These are phyloP conservation scores for Xanthoconium separans DNA, from an alignment of 1,284 basidiomycete species.

Conservation along the genomic window DNA sequence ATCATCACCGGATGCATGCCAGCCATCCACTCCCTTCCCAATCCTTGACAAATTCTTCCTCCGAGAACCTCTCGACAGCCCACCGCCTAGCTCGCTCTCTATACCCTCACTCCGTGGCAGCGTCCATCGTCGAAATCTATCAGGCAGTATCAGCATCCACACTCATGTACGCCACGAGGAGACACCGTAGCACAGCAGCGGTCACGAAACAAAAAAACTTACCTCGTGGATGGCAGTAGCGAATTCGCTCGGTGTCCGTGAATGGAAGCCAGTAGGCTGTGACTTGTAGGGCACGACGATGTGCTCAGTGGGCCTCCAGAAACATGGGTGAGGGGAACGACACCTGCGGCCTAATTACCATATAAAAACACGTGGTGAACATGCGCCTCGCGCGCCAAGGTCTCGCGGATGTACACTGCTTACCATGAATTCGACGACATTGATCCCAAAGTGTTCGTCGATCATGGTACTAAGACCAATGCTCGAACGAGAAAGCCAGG, in stretches of 20 bases:
- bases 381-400: not conserved
- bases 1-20: constrained; percentile 15
- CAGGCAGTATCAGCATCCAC: constrained; percentile 8
- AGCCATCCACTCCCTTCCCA: constrained; percentile 69
- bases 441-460: constrained; percentile 99
- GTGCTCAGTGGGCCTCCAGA: constrained; percentile 88
- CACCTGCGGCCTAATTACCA: constrained; percentile 76
- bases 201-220: not conserved
- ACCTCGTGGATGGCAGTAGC: constrained; percentile 69
- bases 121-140: constrained; percentile 51
- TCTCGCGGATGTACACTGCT: constrained; percentile 25
- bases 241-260: constrained; percentile 66
- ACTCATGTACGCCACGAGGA: constrained; percentile 5
- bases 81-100: constrained; percentile 68
- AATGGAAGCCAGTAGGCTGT: constrained; percentile 75
- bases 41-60: constrained; percentile 72
- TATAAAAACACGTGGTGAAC: constrained; percentile 13
- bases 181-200: not conserved
- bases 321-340: constrained; percentile 90
- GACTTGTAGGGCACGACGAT: constrained; percentile 76
- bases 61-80: constrained; percentile 74
- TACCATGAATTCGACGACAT: constrained; percentile 97
- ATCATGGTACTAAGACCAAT: constrained; percentile 97
- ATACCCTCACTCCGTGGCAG: constrained; percentile 57
- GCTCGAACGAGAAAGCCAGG: constrained; percentile 69